These are phyloP conservation scores for Halophytophthora batemanensis DNA, from an alignment of 352 stramenopile genomes.

Conservation along the genomic window DNA sequence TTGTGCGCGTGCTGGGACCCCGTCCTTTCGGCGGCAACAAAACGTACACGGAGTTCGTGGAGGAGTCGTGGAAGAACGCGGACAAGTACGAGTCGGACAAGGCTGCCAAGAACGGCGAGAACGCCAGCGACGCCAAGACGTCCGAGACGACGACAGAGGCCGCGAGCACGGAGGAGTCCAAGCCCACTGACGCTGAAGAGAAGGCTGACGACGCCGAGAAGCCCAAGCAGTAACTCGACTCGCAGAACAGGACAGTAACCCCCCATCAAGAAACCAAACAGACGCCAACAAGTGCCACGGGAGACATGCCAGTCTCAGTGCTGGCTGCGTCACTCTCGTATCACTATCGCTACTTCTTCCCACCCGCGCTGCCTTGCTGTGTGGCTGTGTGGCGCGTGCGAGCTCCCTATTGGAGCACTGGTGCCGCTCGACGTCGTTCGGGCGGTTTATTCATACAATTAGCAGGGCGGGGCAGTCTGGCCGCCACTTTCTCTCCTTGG, in stretches of 20 bases:
- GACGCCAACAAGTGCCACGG: background rate
- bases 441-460: background rate
- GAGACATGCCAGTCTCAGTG: background rate
- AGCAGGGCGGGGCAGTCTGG: background rate
- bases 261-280: slow-evolving; percentile 2
- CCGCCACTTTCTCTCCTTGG: background rate
- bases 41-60: slow-evolving; percentile 96
- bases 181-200: slow-evolving; percentile 22
- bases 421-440: background rate
- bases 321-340: too few relatives aligned
- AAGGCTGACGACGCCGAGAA: slow-evolving; percentile 18
- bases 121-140: slow-evolving; percentile 9
- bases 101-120: slow-evolving; percentile 24
- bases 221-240: background rate
- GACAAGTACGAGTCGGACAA: slow-evolving; percentile 82
- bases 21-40: slow-evolving; percentile 93
- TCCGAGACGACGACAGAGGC: slow-evolving; percentile 22
- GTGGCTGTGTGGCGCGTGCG: too few relatives aligned
- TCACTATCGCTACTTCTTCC: too few relatives aligned
- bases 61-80: slow-evolving; percentile 85
- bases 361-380: too few relatives aligned
- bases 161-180: slow-evolving; percentile 9
- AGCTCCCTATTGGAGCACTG: too few relatives aligned
- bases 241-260: too few relatives aligned
- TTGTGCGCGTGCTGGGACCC: slow-evolving; percentile 93